Percentiles rank a stretch among this genome's conserved stretches.
phyloP scores from a whole-genome alignment of 305 asterid species.

The Rubia occidens region DNA sequence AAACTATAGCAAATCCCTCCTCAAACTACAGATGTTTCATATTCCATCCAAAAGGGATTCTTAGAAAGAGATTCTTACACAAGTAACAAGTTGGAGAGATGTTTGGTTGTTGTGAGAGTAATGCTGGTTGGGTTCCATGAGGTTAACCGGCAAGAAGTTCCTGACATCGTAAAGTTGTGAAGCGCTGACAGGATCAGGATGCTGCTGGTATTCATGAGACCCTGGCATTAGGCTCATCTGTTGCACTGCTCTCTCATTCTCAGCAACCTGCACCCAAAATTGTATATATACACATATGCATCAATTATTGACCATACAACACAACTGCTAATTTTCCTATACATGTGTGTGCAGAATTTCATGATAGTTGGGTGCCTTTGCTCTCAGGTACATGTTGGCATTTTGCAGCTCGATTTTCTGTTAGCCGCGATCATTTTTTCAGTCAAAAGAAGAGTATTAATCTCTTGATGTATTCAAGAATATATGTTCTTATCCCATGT shows the following conservation, averaged over 20 bases:
- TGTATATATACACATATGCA: neutral
- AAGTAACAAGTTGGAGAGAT: slow-evolving; percentile 44
- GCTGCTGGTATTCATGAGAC: slow-evolving; percentile 29
- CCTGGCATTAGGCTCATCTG: slow-evolving; percentile 60
- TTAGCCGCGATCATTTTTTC: neutral
- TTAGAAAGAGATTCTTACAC: slow-evolving; percentile 32
- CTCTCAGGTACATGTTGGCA: slow-evolving; percentile 73
- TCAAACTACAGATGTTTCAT: neutral
- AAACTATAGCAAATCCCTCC: neutral
- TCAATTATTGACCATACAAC: neutral
- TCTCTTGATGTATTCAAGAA: neutral
- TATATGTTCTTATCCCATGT: neutral
- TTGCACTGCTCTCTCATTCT: slow-evolving; percentile 59
- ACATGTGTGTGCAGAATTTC: neutral
- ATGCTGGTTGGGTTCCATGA: slow-evolving; percentile 53
- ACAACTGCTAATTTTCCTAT: neutral
- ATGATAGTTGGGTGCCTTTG: slow-evolving; percentile 41
- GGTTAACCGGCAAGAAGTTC: slow-evolving; percentile 60
- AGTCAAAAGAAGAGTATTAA: neutral
- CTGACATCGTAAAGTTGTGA: slow-evolving; percentile 49
- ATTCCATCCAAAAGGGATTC: neutral
- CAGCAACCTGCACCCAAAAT: slow-evolving; percentile 51
- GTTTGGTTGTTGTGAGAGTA: slow-evolving; percentile 58
- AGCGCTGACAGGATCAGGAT: slow-evolving; percentile 20
- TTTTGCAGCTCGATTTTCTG: slow-evolving; percentile 88